Evolutionary conservation across 2,329 filamentous ascomycete species (phyloP).

Genomic region (Fusarium transvaalense): DNA sequence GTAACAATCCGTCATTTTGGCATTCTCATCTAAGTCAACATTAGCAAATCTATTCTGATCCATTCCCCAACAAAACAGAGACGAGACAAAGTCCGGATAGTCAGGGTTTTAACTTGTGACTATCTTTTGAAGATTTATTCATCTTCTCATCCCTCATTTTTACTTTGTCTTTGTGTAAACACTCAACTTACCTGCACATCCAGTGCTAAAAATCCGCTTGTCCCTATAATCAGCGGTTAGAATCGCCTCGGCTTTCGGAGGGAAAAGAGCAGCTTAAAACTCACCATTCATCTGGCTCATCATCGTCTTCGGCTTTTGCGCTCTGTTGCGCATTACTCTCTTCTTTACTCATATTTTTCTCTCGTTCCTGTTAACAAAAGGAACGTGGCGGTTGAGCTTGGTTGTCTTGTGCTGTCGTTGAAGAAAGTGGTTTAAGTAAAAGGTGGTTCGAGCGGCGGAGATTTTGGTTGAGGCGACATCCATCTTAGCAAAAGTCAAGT

Average conservation of each 20-base stretch:
- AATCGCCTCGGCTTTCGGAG: slow-evolving; percentile 46
- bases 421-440: slow-evolving; percentile 11
- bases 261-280: slow-evolving; percentile 44
- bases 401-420: slow-evolving; percentile 13
- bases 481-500: slow-evolving; percentile 42
- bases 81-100: background rate
- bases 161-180: background rate
- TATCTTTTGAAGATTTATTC: background rate
- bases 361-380: slow-evolving; percentile 43
- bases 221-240: slow-evolving; percentile 73
- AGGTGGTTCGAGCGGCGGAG: slow-evolving; percentile 44
- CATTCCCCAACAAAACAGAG: slow-evolving; percentile 30
- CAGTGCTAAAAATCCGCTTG: slow-evolving; percentile 96
- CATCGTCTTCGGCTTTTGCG: slow-evolving; percentile 61
- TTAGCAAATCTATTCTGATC: slow-evolving; percentile 11
- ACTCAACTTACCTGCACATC: slow-evolving; percentile 79
- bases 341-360: slow-evolving; percentile 63
- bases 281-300: slow-evolving; percentile 97
- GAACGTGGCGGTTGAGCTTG: background rate
- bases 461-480: slow-evolving; percentile 40
- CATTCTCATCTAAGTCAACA: slow-evolving; percentile 78
- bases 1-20: slow-evolving; percentile 93
- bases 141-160: too few species aligned
- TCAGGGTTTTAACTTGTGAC: background rate
- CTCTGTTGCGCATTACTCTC: slow-evolving; percentile 57